A percentile compares a stretch with the other conserved stretches of the same genome.
These are phyloP conservation scores for Ceriops zippeliana DNA, from an alignment of 345 rosid species.

Conservation along the genomic window DNA sequence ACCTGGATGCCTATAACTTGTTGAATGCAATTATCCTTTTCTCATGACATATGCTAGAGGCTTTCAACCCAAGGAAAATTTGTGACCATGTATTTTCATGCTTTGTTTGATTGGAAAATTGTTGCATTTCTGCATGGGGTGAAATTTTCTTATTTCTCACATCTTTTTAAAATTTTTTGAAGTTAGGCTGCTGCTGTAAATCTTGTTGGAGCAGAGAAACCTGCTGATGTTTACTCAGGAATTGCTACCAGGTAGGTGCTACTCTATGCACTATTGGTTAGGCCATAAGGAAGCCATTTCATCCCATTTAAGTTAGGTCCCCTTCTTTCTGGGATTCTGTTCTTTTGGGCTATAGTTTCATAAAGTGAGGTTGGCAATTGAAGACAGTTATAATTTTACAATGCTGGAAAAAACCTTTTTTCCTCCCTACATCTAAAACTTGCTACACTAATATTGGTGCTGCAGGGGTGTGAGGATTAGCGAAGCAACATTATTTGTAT, in stretches of 20 bases:
- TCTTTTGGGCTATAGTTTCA: too few species aligned
- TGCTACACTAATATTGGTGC: too few species aligned
- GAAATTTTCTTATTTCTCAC: background rate
- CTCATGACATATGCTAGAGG: background rate
- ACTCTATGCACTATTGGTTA: background rate
- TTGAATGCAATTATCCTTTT: background rate
- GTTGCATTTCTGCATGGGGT: background rate
- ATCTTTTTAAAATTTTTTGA: slow-evolving; percentile 6
- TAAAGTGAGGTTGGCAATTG: too few species aligned
- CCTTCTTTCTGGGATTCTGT: too few species aligned
- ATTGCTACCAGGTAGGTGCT: slow-evolving; percentile 70
- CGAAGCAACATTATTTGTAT: background rate
- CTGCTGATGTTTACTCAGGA: slow-evolving; percentile 92
- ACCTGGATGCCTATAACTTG: background rate
- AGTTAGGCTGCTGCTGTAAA: slow-evolving; percentile 97
- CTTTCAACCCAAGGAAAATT: background rate
- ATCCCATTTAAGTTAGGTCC: too few species aligned
- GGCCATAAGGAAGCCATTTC: too few species aligned
- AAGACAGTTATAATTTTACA: too few species aligned
- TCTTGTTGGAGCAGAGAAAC: slow-evolving; percentile 86
- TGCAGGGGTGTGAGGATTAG: background rate
- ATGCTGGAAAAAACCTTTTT: background rate
- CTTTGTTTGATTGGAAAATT: background rate
- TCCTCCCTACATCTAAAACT: too few species aligned
- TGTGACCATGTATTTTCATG: background rate